A percentile compares a stretch with the other conserved stretches of the same genome.
phyloP scores from a whole-genome alignment of 2,329 filamentous ascomycete species.

The Blastomyces parvus region DNA sequence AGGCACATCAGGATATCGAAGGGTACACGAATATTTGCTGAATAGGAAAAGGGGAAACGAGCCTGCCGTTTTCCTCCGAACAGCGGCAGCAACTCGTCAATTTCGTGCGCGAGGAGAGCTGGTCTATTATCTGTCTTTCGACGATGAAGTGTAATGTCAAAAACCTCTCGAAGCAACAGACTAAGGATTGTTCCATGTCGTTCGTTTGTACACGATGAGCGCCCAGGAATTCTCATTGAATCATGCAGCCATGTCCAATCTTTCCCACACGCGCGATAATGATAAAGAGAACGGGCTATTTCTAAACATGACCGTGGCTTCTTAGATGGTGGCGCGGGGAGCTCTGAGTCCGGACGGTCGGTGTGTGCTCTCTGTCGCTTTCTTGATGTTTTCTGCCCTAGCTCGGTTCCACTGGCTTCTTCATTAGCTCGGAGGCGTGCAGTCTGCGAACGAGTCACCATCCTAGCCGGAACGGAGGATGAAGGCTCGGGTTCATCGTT shows the following conservation, averaged over 20 bases:
- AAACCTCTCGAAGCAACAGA: constrained; percentile 27
- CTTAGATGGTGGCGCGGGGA: background rate
- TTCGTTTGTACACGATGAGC: constrained; percentile 24
- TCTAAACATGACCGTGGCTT: constrained; percentile 18
- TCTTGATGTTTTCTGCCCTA: background rate
- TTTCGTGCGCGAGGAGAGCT: constrained; percentile 26
- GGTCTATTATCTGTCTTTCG: constrained; percentile 20
- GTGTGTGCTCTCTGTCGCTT: constrained; percentile 10
- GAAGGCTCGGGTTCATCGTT: background rate
- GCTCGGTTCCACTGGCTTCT: no score
- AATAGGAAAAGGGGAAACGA: constrained; percentile 27
- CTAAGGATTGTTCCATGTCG: constrained; percentile 27
- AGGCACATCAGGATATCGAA: constrained; percentile 29
- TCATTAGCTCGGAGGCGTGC: no score
- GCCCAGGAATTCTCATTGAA: constrained; percentile 20
- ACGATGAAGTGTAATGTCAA: constrained; percentile 29
- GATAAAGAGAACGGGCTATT: constrained; percentile 23
- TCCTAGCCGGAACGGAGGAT: constrained; percentile 1
- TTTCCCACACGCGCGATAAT: constrained; percentile 24
- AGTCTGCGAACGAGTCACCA: background rate
- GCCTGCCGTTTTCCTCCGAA: constrained; percentile 13
- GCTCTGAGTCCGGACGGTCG: background rate
- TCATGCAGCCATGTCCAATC: constrained; percentile 30
- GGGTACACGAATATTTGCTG: constrained; percentile 30
- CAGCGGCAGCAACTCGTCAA: constrained; percentile 28